phyloP scores from a whole-genome alignment of 2,329 filamentous ascomycete species.

The Verticillium longisporum region DNA sequence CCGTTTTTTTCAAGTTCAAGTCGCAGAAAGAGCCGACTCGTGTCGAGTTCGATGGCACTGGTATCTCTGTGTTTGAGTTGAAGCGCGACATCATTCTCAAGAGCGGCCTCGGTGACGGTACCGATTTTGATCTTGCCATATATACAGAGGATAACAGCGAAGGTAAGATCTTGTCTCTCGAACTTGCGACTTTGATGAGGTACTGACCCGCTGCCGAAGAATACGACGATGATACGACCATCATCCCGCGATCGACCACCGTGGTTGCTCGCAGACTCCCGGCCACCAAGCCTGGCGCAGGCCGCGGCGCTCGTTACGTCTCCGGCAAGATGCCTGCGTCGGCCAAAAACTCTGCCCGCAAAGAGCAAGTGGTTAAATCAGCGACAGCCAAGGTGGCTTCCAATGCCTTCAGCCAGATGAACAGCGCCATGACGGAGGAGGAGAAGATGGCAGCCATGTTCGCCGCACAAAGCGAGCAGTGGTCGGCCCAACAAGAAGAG shows the following conservation, averaged over 20 bases:
- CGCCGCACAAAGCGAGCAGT: conserved; percentile 81
- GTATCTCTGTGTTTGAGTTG: conserved; percentile 96
- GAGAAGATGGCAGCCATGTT: conserved; percentile 93
- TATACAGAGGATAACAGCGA: conserved; percentile 88
- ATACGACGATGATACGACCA: conserved; percentile 96
- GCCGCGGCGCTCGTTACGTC: conserved; percentile 88
- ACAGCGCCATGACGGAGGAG: conserved; percentile 80
- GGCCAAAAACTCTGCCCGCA: conserved; percentile 71
- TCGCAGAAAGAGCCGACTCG: conserved; percentile 92
- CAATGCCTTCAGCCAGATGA: conserved; percentile 58
- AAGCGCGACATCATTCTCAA: conserved; percentile 98
- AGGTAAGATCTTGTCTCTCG: conserved; percentile 48
- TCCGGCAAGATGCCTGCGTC: conserved; percentile 90
- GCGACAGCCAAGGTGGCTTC: conserved; percentile 46
- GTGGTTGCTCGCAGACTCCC: conserved; percentile 85
- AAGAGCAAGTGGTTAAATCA: conserved; percentile 55
- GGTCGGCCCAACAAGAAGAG: conserved; percentile 88
- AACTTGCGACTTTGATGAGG: background rate
- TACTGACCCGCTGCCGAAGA: conserved; percentile 46
- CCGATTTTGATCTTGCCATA: conserved; percentile 92
- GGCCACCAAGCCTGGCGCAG: conserved; percentile 76
- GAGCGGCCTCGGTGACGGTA: conserved; percentile 88
- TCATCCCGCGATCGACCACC: conserved; percentile 90
- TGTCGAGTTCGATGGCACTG: conserved; percentile 94
- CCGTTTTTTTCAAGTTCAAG: conserved; percentile 99